Evolutionary conservation across 352 stramenopile genomes (phyloP).

Genomic region (Plasmopara viticola): DNA sequence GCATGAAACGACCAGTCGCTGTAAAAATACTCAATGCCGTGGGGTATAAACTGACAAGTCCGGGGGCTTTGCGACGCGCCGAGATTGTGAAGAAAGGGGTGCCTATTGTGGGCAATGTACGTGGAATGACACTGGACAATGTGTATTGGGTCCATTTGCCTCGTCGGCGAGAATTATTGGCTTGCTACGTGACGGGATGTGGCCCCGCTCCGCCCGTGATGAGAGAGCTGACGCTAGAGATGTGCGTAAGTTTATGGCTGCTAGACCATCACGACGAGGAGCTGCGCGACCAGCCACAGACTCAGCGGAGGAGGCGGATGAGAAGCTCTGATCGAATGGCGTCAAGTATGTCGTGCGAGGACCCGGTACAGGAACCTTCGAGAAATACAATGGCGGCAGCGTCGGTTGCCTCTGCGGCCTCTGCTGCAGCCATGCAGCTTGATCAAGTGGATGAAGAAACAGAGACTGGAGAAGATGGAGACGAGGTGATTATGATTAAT

Average conservation of each 20-base stretch:
- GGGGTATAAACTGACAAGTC: slow-evolving; percentile 88
- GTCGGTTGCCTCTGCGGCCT: slow-evolving; percentile 1
- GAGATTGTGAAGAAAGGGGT: slow-evolving; percentile 82
- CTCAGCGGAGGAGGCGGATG: slow-evolving; percentile 6
- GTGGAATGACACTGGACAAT: slow-evolving; percentile 67
- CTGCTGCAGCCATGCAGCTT: background rate
- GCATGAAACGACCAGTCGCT: slow-evolving; percentile 78
- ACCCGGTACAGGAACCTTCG: slow-evolving; percentile 31
- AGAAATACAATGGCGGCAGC: slow-evolving; percentile 4
- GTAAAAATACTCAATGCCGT: slow-evolving; percentile 98
- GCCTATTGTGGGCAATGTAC: slow-evolving; percentile 40
- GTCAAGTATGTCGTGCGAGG: slow-evolving; percentile 25
- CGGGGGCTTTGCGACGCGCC: slow-evolving; percentile 62
- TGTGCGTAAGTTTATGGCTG: slow-evolving; percentile 80
- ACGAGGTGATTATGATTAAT: slow-evolving; percentile 18
- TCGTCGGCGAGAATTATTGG: slow-evolving; percentile 50
- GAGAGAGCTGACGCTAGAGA: slow-evolving; percentile 76
- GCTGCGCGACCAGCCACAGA: slow-evolving; percentile 14
- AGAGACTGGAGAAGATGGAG: slow-evolving; percentile 1
- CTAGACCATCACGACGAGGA: slow-evolving; percentile 64
- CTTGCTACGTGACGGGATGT: slow-evolving; percentile 53
- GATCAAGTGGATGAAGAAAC: slow-evolving; percentile 9
- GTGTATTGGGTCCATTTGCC: slow-evolving; percentile 74
- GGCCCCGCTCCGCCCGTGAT: slow-evolving; percentile 16
- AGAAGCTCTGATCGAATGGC: slow-evolving; percentile 4